A percentile compares a stretch with the other conserved stretches of the same genome.
Conservation (phyloP, 208 protist genomes). For the Spironucleus salmonicida region DNA sequence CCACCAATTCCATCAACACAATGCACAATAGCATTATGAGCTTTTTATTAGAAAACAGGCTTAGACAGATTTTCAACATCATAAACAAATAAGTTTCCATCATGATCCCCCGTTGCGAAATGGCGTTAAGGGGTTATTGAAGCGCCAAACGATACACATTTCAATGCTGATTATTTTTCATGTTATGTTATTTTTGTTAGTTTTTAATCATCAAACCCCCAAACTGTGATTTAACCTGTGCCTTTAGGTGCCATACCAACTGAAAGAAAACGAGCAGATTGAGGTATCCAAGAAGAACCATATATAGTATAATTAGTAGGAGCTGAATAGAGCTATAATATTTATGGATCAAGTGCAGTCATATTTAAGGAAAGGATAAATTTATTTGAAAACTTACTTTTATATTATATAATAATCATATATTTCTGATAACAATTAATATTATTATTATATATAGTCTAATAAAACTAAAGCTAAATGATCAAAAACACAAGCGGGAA, state of each 20-base stretch:
- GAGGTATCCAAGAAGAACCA: slow-evolving; percentile 26
- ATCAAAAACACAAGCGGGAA: too few relatives aligned
- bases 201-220: background rate
- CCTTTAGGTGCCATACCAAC: slow-evolving; percentile 11
- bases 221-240: slow-evolving; percentile 1
- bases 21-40: slow-evolving; percentile 9
- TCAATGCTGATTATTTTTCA: slow-evolving; percentile 1
- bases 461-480: too few relatives aligned
- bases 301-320: background rate
- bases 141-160: slow-evolving; percentile 23
- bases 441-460: too few relatives aligned
- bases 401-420: too few relatives aligned
- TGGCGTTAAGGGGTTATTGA: background rate
- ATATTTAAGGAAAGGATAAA: too few relatives aligned
- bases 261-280: slow-evolving; percentile 17
- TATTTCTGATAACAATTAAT: too few relatives aligned
- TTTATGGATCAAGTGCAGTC: too few relatives aligned
- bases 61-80: slow-evolving; percentile 8
- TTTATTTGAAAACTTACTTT: too few relatives aligned
- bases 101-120: slow-evolving; percentile 18
- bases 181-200: background rate
- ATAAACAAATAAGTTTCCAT: background rate
- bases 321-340: slow-evolving; percentile 3
- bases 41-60: background rate
- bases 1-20: slow-evolving; percentile 20